Base-by-base conservation (phyloP, 345 rosid genomes). In the Cardiospermum halicacabum region DNA sequence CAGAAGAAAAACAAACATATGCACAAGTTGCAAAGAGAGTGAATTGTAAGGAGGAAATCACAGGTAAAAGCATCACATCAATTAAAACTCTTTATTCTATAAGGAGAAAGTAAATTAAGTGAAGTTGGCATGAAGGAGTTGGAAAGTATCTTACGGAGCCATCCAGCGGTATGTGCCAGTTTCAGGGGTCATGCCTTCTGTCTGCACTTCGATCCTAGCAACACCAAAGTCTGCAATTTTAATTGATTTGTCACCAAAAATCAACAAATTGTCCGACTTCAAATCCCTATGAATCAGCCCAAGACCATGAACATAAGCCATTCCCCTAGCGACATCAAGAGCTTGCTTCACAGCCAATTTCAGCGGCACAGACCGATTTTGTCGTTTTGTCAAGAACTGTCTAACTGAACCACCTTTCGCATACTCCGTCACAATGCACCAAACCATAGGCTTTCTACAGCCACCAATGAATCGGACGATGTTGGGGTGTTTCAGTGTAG, bases 91-190 rank as follows among this genome's bases (percentile, higher is more conserved):
- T 34, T 34, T 34, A 7, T 34, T 34, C 21, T 18, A 16, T 19
- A 50, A 63, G 3, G 0, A 22, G 0, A 26, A 24, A 16, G 18
- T n/a, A 4, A 36, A 16, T 32, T 32, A 32, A 26, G 15, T 0
- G 4, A 25, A 39, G 5, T 16, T 31, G 26, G 1, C 18, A 11
- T 26, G 15, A 28, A n/a, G 40, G 34, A 67, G 62, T 50, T 5
- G 6, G n/a, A 31, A 55, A 39, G 50, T 31, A 53, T 65, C 83
- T 76, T 80, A 76, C 80, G 83, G 83, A 51, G 83, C 83, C 83
- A 80, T 80, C 83, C 83, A 79, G 26, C 83, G 83, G 36, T 80
- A 80, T 3, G 80, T 80, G 27, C 83, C 83, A 8, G 83, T 80
- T 65, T 80, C 83, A 0, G 83, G 80, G 4, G 83, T 80, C 83